A percentile compares a stretch with the other conserved stretches of the same genome.
Conservation (phyloP, 495 filamentous ascomycete species). For the Talaromyces adpressus region DNA sequence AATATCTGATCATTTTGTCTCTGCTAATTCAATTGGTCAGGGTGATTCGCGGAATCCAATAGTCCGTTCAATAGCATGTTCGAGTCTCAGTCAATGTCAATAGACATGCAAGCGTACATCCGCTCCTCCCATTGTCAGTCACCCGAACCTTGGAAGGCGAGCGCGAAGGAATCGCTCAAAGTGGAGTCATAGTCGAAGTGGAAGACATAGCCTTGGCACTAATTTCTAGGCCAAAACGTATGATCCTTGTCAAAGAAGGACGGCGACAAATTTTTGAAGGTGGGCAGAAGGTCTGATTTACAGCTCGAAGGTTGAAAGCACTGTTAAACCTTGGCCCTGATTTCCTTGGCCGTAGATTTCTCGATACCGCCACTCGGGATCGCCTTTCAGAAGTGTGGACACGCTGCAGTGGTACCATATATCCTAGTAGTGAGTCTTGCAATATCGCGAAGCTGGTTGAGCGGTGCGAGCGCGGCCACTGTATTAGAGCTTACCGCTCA, state of each 20-base stretch:
- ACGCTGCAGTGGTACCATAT: too few relatives aligned
- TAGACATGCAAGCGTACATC: too few relatives aligned
- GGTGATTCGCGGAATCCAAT: not conserved
- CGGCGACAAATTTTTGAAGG: not conserved
- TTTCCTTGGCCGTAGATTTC: not conserved
- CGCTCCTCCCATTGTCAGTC: not conserved
- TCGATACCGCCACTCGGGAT: too few relatives aligned
- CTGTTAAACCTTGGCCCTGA: not conserved
- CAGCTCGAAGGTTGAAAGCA: not conserved
- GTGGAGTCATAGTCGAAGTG: not conserved
- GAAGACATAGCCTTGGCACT: not conserved
- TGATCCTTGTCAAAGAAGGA: not conserved
- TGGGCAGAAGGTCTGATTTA: too few relatives aligned
- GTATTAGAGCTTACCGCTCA: too few relatives aligned
- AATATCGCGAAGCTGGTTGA: too few relatives aligned
- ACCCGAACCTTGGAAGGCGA: not conserved
- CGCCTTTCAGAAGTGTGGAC: too few relatives aligned
- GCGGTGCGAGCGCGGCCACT: too few relatives aligned
- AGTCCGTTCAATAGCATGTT: not conserved
- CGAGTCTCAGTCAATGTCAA: too few relatives aligned
- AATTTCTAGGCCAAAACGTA: not conserved
- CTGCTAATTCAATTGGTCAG: not conserved
- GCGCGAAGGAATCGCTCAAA: too few relatives aligned
- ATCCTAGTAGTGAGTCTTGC: too few relatives aligned
- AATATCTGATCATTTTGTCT: not conserved